Percentiles rank a stretch among this genome's conserved stretches.
phyloP scores from a whole-genome alignment of 805 yeast genomes.

The Barnettozyma vustinii region DNA sequence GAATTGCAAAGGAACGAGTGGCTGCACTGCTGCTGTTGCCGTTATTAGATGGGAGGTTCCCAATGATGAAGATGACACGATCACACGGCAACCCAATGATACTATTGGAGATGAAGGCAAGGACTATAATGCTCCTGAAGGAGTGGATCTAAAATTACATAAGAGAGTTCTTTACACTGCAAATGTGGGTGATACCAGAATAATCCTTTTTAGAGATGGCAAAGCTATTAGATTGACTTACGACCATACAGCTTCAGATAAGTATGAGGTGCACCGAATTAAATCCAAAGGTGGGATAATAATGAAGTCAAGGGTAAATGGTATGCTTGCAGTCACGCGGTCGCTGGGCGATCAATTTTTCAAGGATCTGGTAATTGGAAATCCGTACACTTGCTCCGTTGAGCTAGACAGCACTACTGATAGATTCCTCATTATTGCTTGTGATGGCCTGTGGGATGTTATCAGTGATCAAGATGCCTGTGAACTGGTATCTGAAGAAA shows the following conservation, averaged over 20 bases:
- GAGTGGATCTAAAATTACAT: conserved; percentile 30
- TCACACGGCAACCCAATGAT: background rate
- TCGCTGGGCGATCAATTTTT: conserved; percentile 92
- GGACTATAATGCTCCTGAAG: background rate
- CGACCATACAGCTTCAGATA: conserved; percentile 90
- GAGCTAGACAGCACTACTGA: conserved; percentile 55
- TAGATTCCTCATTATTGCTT: conserved; percentile 81
- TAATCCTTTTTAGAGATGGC: conserved; percentile 72
- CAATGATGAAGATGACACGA: conserved; percentile 5
- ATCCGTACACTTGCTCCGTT: conserved; percentile 88
- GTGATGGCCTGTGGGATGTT: conserved; percentile 98
- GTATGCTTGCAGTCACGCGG: conserved; percentile 90
- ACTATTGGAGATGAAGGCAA: conserved; percentile 1
- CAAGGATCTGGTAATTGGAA: conserved; percentile 83
- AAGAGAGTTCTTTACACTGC: conserved; percentile 84
- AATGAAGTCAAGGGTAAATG: conserved; percentile 89
- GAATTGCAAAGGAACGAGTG: conserved; percentile 67
- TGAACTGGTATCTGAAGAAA: conserved; percentile 49
- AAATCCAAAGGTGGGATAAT: conserved; percentile 78
- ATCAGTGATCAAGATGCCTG: conserved; percentile 82
- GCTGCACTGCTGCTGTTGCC: conserved; percentile 95
- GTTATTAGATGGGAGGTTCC: conserved; percentile 77
- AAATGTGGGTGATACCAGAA: conserved; percentile 90
- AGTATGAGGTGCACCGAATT: conserved; percentile 69
- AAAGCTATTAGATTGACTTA: conserved; percentile 75